Evolutionary conservation across 495 filamentous ascomycete genomes (phyloP).

Genomic region (Acidomyces sp.): DNA sequence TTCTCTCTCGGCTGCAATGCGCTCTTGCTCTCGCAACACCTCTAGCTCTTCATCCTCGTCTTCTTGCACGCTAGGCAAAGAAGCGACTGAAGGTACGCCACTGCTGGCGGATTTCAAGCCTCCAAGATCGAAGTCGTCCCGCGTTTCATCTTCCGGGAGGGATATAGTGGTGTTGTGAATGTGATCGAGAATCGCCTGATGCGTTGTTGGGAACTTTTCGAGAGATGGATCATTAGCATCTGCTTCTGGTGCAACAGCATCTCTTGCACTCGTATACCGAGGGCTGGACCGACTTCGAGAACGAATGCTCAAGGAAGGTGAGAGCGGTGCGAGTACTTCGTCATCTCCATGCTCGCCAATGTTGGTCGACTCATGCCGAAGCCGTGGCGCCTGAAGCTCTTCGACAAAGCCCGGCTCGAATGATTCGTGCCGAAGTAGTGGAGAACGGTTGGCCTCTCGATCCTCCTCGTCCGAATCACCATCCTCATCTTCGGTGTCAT

Average conservation of each 20-base stretch:
- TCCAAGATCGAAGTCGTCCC: not conserved
- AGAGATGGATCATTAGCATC: conserved; percentile 13
- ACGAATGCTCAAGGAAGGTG: not conserved
- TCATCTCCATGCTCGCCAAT: conserved; percentile 8
- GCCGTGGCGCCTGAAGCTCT: conserved; percentile 8
- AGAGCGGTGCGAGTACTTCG: not conserved
- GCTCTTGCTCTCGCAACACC: conserved; percentile 6
- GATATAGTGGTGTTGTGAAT: conserved; percentile 7
- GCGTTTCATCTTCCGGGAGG: conserved; percentile 5
- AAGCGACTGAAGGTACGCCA: not conserved
- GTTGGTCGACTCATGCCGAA: conserved; percentile 13
- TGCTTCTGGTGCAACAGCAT: conserved; percentile 12
- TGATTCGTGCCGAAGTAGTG: conserved; percentile 16
- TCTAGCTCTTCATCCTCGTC: conserved; percentile 13
- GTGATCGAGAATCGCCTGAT: conserved; percentile 10
- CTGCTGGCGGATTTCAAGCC: not conserved
- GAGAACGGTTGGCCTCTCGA: not conserved
- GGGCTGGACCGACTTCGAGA: too few species aligned
- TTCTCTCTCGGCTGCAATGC: not conserved
- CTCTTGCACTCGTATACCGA: not conserved
- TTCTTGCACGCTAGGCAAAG: conserved; percentile 15
- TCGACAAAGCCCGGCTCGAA: conserved; percentile 3
- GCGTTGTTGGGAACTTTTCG: conserved; percentile 18
- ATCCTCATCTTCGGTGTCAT: conserved; percentile 1
- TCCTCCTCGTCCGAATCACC: conserved; percentile 5